These are phyloP conservation scores for Kwoniella sp. DNA, from an alignment of 768 basidiomycete species.

Conservation along the genomic window DNA sequence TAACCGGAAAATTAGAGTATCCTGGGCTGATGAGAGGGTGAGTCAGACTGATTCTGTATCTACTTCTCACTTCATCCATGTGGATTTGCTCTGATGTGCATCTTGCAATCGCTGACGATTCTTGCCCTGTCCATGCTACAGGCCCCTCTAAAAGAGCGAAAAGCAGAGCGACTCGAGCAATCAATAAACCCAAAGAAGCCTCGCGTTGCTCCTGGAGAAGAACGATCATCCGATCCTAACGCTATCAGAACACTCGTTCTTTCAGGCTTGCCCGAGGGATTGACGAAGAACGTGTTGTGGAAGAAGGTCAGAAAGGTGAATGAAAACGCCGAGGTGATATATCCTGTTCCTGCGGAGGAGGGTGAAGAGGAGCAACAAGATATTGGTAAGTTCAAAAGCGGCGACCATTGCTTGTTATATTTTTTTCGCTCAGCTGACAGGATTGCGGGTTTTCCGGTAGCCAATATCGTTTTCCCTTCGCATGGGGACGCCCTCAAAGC, in stretches of 20 bases:
- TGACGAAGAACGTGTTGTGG: conserved; percentile 54
- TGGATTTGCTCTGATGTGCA: neutral
- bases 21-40: conserved; percentile 82
- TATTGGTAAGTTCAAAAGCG: conserved; percentile 24
- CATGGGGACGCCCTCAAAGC: conserved; percentile 71
- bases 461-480: conserved; percentile 72
- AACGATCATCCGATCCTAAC: conserved; percentile 63
- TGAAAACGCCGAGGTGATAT: conserved; percentile 45
- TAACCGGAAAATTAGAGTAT: conserved; percentile 70
- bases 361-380: conserved; percentile 38
- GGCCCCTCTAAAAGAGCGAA: conserved; percentile 17
- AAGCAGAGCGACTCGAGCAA: conserved; percentile 7
- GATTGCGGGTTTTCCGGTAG: conserved; percentile 55
- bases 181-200: conserved; percentile 8
- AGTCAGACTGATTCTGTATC: conserved; percentile 18
- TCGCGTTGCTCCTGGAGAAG: conserved; percentile 16
- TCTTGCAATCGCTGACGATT: neutral
- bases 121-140: neutral
- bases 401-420: neutral
- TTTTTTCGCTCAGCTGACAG: neutral
- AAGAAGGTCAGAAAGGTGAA: conserved; percentile 52
- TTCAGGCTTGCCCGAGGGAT: conserved; percentile 52
- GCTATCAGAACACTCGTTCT: conserved; percentile 71
- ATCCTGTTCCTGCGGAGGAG: conserved; percentile 42
- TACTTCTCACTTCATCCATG: neutral